Percentiles rank a stretch among this genome's conserved stretches.
phyloP scores from a whole-genome alignment of 1,284 basidiomycete genomes.

The Papiliotrema nemorosa region DNA sequence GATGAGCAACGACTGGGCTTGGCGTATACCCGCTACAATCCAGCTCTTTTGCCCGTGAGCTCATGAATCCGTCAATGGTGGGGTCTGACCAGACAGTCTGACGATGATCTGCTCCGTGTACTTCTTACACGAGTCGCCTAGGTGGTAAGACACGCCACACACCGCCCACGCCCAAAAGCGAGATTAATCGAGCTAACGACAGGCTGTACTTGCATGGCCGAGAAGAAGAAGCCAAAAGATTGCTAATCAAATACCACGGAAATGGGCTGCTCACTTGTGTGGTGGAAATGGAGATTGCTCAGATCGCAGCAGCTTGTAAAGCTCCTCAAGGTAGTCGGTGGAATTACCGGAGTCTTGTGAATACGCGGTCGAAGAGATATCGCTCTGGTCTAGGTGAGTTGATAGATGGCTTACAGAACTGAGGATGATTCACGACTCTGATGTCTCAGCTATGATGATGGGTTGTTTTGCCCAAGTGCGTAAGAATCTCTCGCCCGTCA shows the following conservation, averaged over 20 bases:
- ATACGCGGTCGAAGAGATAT: constrained; percentile 11
- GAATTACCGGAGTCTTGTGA: constrained; percentile 15
- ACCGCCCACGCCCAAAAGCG: not conserved
- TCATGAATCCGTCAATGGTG: not conserved
- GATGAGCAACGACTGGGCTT: constrained; percentile 15
- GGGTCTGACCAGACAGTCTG: constrained; percentile 4
- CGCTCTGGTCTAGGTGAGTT: constrained; percentile 5
- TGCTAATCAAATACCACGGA: constrained; percentile 21
- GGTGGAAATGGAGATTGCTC: constrained; percentile 17
- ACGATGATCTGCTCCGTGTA: constrained; percentile 13
- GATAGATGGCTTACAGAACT: not conserved
- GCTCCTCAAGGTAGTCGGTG: constrained; percentile 7
- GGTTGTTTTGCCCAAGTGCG: constrained; percentile 17
- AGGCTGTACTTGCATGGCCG: constrained; percentile 24
- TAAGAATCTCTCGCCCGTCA: constrained; percentile 12
- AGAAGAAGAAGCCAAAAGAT: constrained; percentile 12
- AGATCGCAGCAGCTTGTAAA: constrained; percentile 10
- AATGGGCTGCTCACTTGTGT: constrained; percentile 15
- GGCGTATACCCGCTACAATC: constrained; percentile 16
- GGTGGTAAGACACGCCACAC: constrained; percentile 15
- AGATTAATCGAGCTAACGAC: no score
- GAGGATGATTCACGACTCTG: not conserved
- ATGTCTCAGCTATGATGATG: constrained; percentile 20
- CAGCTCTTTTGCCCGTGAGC: constrained; percentile 22
- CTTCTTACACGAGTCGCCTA: constrained; percentile 24